phyloP scores from a whole-genome alignment of 495 filamentous ascomycete species.

The Aspergillus incahuasiensis region DNA sequence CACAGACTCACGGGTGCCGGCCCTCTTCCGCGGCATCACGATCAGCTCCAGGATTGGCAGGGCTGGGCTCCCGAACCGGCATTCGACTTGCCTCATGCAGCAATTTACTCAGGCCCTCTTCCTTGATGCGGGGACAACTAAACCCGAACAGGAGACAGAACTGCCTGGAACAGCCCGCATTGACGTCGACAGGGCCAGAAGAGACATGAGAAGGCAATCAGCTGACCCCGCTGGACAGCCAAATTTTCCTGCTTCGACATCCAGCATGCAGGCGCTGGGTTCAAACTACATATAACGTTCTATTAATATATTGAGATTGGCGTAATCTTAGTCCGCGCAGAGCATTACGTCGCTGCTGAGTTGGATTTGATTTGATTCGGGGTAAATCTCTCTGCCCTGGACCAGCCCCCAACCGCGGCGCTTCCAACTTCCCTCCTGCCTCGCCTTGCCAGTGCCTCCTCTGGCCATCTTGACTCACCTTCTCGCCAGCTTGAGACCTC shows the following conservation, averaged over 20 bases:
- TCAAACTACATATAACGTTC: neutral
- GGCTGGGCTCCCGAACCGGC: slow-evolving; percentile 1
- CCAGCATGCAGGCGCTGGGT: neutral
- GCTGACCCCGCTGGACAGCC: slow-evolving; percentile 22
- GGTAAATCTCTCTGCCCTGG: slow-evolving; percentile 1
- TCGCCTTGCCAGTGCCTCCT: neutral
- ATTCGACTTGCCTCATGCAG: neutral
- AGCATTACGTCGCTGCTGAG: neutral
- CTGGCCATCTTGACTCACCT: neutral
- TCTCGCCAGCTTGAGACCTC: neutral
- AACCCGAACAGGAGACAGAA: slow-evolving; percentile 2
- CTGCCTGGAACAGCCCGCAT: slow-evolving; percentile 7
- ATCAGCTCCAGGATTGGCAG: neutral
- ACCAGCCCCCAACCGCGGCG: neutral
- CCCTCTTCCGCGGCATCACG: neutral
- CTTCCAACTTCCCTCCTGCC: slow-evolving; percentile 1
- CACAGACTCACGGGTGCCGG: no score
- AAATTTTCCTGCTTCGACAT: slow-evolving; percentile 10
- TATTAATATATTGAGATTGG: slow-evolving; percentile 6
- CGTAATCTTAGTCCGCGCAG: slow-evolving; percentile 2
- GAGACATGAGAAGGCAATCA: slow-evolving; percentile 7
- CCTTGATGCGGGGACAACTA: slow-evolving; percentile 24
- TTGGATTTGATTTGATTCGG: slow-evolving; percentile 5
- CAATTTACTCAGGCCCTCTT: slow-evolving; percentile 12
- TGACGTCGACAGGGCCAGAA: neutral